Base-by-base conservation (phyloP, 352 stramenopile species). In the Aphanomyces invadans region DNA sequence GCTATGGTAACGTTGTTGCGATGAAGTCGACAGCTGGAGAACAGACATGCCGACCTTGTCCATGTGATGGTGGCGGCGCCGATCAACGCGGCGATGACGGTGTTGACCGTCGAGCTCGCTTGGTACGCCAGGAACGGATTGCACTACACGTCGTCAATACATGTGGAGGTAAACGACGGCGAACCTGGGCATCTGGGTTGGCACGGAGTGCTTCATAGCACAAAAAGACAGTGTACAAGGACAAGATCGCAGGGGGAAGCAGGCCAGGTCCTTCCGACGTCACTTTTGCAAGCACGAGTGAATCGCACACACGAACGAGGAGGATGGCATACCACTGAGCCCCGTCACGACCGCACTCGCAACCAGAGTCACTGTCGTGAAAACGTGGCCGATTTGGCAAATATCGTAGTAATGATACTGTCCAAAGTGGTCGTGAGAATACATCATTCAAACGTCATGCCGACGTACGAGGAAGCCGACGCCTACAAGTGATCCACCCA, bases 191-290 rank as follows among this genome's bases (percentile, higher is more conserved):
- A 42, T 87, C 76, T 15, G 83, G 79, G 62, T 92, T 92, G 32
- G 81, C 74, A 59, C 71, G 76, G 17, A 92, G 73, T 1, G 83
- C 74, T 64, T 92, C 78, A 61, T 86, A 92, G 56, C 81, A 89
- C 56, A 92, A 70, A 38, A 87, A 79, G 17, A 87, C 73, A 32
- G 86, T 73, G 57, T 89, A 92, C 26, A 76, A 70, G 11, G 80
- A 75, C 36, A 89, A 74, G 19, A 72, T 72, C 4, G 77, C 70
- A 4, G 83, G 74, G 3, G 83, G 83, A 10, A 92, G 70, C 19
- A 92, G 64, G 1, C 83, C 83, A 5, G 78, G 76, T 39, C 83
- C 83, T 29, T 80, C 71, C 79, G n/a, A n/a, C n/a, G n/a, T n/a
- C n/a, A n/a, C n/a, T n/a, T n/a, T n/a, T n/a, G n/a, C n/a, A n/a